Conservation (phyloP, 176 grass and related monocot species). For the Tuctoria greenei region DNA sequence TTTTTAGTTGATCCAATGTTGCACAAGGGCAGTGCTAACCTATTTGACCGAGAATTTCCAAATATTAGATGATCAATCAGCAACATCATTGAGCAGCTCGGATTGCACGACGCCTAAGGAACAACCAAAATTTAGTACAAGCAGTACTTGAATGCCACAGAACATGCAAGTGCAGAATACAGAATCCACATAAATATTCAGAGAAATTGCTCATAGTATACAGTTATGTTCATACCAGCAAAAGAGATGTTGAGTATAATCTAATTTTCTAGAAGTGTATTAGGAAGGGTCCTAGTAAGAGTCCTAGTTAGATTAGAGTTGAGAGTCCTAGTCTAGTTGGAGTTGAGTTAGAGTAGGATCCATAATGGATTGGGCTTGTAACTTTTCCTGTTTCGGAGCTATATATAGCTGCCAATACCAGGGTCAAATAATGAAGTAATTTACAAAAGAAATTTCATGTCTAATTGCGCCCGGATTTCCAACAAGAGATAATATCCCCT, state of each 20-base stretch:
- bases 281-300: too few relatives aligned
- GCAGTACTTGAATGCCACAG: constrained; percentile 7
- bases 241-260: too few relatives aligned
- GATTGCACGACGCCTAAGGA: constrained; percentile 64
- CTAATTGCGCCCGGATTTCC: too few relatives aligned
- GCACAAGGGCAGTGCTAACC: not conserved
- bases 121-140: constrained; percentile 25
- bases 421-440: too few relatives aligned
- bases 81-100: constrained; percentile 67
- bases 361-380: too few relatives aligned
- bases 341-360: too few relatives aligned
- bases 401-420: too few relatives aligned
- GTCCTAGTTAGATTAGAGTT: too few relatives aligned
- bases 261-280: too few relatives aligned
- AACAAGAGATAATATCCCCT: not conserved
- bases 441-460: too few relatives aligned
- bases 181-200: constrained; percentile 6
- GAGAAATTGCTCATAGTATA: constrained; percentile 9
- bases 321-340: too few relatives aligned
- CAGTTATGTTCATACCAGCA: not conserved
- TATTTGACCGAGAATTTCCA: constrained; percentile 84
- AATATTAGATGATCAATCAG: constrained; percentile 90
- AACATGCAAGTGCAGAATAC: constrained; percentile 4
- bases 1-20: constrained; percentile 1
- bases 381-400: too few relatives aligned